phyloP scores from a whole-genome alignment of 2,329 filamentous ascomycete genomes.

The Mycosphaerella sp. region DNA sequence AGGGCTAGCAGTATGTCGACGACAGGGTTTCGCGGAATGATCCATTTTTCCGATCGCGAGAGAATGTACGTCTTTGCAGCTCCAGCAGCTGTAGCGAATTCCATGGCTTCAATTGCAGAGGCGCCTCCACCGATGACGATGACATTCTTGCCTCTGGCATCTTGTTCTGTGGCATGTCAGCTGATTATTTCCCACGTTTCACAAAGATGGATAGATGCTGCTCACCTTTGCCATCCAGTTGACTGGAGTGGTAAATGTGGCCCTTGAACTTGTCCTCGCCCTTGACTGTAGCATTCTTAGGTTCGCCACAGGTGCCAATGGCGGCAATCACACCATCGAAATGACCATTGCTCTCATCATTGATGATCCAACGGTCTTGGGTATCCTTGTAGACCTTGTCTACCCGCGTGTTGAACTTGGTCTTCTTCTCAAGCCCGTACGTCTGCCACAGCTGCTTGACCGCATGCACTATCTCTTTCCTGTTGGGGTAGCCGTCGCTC shows the following conservation, averaged over 20 bases:
- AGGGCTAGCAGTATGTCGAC: slow-evolving; percentile 67
- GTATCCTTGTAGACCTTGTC: slow-evolving; percentile 63
- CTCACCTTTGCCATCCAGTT: slow-evolving; percentile 62
- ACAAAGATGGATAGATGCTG: slow-evolving; percentile 65
- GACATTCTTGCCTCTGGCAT: slow-evolving; percentile 69
- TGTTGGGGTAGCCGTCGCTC: slow-evolving; percentile 68
- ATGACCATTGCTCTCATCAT: slow-evolving; percentile 60
- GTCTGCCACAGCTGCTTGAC: slow-evolving; percentile 66
- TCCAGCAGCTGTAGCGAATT: slow-evolving; percentile 64
- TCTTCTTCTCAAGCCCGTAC: slow-evolving; percentile 65
- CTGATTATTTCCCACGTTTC: slow-evolving; percentile 57
- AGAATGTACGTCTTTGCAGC: slow-evolving; percentile 67
- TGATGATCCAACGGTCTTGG: slow-evolving; percentile 69
- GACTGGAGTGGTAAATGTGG: slow-evolving; percentile 66
- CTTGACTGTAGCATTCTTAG: slow-evolving; percentile 64
- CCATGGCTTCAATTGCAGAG: slow-evolving; percentile 74
- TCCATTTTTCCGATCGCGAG: slow-evolving; percentile 46
- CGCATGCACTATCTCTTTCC: slow-evolving; percentile 67
- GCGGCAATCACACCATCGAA: slow-evolving; percentile 77
- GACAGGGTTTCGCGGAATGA: slow-evolving; percentile 62
- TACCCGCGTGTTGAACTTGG: slow-evolving; percentile 64
- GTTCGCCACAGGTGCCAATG: slow-evolving; percentile 72
- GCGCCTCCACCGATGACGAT: slow-evolving; percentile 75
- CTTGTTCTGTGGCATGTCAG: slow-evolving; percentile 32
- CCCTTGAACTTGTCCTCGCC: slow-evolving; percentile 69